phyloP scores from a whole-genome alignment of 1,139 yeast genomes.

The Yamadazyma dushanensis region DNA sequence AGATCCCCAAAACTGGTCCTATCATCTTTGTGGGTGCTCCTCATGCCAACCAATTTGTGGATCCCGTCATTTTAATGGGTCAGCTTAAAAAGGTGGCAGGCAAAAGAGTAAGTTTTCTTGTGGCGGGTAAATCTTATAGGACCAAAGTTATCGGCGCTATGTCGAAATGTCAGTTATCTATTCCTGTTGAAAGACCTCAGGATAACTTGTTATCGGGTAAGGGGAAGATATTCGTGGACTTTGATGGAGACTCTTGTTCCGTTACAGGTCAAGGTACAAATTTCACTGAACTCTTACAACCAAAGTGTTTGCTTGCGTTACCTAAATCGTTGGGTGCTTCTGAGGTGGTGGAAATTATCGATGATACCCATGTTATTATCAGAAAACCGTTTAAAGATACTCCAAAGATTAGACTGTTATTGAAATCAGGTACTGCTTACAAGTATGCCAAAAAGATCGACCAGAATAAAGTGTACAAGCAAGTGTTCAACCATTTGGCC shows the following conservation, averaged over 20 bases:
- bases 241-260: conserved; percentile 44
- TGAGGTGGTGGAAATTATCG: conserved; percentile 65
- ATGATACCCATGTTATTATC: conserved; percentile 73
- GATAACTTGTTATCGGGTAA: conserved; percentile 66
- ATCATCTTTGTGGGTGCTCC: conserved; percentile 96
- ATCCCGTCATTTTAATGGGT: conserved; percentile 81
- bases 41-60: conserved; percentile 95
- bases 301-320: conserved; percentile 71
- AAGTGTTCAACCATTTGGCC: conserved; percentile 79
- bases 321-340: conserved; percentile 80
- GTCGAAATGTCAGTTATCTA: conserved; percentile 74
- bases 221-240: conserved; percentile 59
- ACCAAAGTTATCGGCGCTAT: conserved; percentile 70
- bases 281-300: conserved; percentile 65
- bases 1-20: conserved; percentile 82
- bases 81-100: conserved; percentile 73
- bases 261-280: conserved; percentile 68
- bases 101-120: conserved; percentile 69
- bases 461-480: conserved; percentile 77
- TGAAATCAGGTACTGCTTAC: conserved; percentile 56
- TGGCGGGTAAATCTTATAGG: conserved; percentile 80
- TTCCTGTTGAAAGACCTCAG: conserved; percentile 91
- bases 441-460: conserved; percentile 82
- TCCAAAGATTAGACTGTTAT: conserved; percentile 41
- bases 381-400: conserved; percentile 69